These are phyloP conservation scores for Diaporthe aspalathi DNA, from an alignment of 2,329 filamentous ascomycete species.

Conservation along the genomic window DNA sequence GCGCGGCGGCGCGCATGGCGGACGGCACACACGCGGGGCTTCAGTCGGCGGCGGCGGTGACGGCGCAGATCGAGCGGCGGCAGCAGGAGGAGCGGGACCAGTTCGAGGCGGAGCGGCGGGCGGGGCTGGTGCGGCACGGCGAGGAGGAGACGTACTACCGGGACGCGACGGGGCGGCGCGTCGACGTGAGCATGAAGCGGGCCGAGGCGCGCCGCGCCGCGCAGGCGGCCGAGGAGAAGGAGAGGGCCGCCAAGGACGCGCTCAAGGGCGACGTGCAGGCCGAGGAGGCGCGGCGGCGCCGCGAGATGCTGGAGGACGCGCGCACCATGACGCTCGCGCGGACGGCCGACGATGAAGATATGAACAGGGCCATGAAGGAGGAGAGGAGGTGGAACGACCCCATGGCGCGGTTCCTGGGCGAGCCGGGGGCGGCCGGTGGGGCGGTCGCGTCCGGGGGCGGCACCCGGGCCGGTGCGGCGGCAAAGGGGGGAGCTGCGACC, in stretches of 20 bases:
- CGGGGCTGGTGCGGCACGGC: slow-evolving; percentile 55
- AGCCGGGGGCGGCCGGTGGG: slow-evolving; percentile 50
- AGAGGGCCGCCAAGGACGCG: slow-evolving; percentile 73
- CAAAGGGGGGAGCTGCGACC: slow-evolving; percentile 46
- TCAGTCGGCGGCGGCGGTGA: slow-evolving; percentile 84
- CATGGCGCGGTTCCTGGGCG: slow-evolving; percentile 80
- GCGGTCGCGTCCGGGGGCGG: slow-evolving; percentile 43
- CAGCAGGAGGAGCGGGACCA: slow-evolving; percentile 48
- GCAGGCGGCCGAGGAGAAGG: slow-evolving; percentile 77
- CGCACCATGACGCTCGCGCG: slow-evolving; percentile 84
- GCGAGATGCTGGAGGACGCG: slow-evolving; percentile 80
- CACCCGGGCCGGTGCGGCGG: slow-evolving; percentile 45
- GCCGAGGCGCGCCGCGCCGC: slow-evolving; percentile 80
- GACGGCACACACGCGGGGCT: slow-evolving; percentile 89
- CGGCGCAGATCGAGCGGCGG: slow-evolving; percentile 73
- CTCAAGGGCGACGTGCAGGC: slow-evolving; percentile 86
- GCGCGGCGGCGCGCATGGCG: slow-evolving; percentile 71
- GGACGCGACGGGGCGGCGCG: slow-evolving; percentile 92
- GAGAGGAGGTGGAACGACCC: slow-evolving; percentile 92
- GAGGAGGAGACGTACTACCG: slow-evolving; percentile 87
- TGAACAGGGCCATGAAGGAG: slow-evolving; percentile 86
- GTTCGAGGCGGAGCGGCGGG: slow-evolving; percentile 46
- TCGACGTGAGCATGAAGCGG: slow-evolving; percentile 91
- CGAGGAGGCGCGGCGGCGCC: slow-evolving; percentile 71
- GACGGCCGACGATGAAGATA: slow-evolving; percentile 82